phyloP scores from a whole-genome alignment of 176 grass and related monocot species.

The Oryza meridionalis region DNA sequence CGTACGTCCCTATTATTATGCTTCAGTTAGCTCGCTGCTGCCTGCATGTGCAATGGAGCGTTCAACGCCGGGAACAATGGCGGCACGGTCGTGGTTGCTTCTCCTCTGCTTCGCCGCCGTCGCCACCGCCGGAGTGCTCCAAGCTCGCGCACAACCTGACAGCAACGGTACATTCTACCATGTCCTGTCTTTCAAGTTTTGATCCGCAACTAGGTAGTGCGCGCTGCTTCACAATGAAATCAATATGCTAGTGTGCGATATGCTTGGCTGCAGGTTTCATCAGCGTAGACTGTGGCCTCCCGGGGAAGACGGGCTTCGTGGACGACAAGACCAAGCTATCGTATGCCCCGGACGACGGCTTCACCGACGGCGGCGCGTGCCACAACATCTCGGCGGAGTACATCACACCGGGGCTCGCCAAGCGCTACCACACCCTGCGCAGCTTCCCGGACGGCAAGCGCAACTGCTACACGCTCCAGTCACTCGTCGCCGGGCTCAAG shows the following conservation, averaged over 20 bases:
- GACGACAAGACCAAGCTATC: constrained; percentile 33
- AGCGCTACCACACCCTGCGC: constrained; percentile 25
- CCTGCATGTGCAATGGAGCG: constrained; percentile 1
- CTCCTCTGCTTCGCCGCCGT: constrained; percentile 24
- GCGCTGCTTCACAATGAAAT: background rate
- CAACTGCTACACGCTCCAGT: constrained; percentile 64
- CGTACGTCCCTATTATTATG: background rate
- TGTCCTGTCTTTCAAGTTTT: background rate
- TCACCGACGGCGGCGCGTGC: constrained; percentile 49
- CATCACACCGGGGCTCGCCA: background rate
- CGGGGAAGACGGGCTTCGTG: constrained; percentile 36
- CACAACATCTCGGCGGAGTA: constrained; percentile 43
- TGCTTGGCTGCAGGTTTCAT: constrained; percentile 53
- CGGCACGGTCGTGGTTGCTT: constrained; percentile 3
- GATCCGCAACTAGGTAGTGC: background rate
- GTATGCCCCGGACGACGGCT: constrained; percentile 37
- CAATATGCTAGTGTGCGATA: background rate
- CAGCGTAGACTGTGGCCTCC: constrained; percentile 61
- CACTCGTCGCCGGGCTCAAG: constrained; percentile 35
- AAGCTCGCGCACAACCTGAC: constrained; percentile 36
- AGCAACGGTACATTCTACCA: constrained; percentile 28
- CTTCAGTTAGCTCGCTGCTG: background rate
- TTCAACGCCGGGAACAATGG: constrained; percentile 22
- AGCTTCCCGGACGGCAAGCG: constrained; percentile 57
- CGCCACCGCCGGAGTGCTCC: background rate